These are phyloP conservation scores for Pholiota adiposa DNA, from an alignment of 1,284 basidiomycete genomes.

Conservation along the genomic window DNA sequence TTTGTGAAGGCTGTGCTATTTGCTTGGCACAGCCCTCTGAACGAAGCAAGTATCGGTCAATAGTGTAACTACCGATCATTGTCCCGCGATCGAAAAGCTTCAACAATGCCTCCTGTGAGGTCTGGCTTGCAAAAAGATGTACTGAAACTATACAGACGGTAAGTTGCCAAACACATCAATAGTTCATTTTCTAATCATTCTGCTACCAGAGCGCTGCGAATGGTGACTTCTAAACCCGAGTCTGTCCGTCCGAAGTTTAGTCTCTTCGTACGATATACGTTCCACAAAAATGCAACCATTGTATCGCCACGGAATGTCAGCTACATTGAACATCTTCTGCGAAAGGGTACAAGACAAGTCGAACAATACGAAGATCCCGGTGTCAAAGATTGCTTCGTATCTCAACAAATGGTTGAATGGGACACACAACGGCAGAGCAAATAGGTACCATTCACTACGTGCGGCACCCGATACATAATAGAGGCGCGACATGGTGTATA, in stretches of 20 bases:
- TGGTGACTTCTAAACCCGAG: slow-evolving; percentile 68
- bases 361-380: slow-evolving; percentile 68
- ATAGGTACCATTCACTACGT: slow-evolving; percentile 1
- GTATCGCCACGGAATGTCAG: slow-evolving; percentile 68
- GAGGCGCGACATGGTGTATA: not conserved
- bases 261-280: slow-evolving; percentile 68
- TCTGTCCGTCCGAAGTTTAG: slow-evolving; percentile 63
- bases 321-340: slow-evolving; percentile 73
- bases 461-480: not conserved
- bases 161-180: slow-evolving; percentile 19
- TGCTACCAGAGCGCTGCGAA: slow-evolving; percentile 78
- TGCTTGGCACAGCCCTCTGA: too few species aligned
- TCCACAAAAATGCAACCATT: slow-evolving; percentile 61
- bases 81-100: too few species aligned
- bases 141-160: slow-evolving; percentile 75
- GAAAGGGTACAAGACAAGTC: slow-evolving; percentile 65
- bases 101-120: slow-evolving; percentile 31
- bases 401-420: slow-evolving; percentile 70
- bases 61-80: too few species aligned
- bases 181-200: not conserved
- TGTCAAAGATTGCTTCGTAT: slow-evolving; percentile 75
- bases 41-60: too few species aligned
- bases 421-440: slow-evolving; percentile 28
- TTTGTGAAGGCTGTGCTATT: too few species aligned
- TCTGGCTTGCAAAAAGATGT: slow-evolving; percentile 78